A percentile compares a stretch with the other conserved stretches of the same genome.
These are phyloP conservation scores for Tylopilus sp. DNA, from an alignment of 1,284 basidiomycete genomes.

Conservation along the genomic window DNA sequence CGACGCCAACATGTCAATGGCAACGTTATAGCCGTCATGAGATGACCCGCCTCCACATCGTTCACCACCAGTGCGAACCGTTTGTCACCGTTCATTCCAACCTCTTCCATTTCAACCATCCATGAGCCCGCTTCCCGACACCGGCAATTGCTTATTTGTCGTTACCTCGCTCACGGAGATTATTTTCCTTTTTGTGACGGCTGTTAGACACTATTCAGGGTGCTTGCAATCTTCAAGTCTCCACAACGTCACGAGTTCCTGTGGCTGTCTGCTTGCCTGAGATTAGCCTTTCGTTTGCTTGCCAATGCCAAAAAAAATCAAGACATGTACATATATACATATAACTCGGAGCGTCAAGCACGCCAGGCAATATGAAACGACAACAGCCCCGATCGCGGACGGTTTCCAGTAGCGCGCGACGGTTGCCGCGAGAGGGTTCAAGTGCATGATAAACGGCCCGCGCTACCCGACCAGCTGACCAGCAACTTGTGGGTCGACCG, in stretches of 20 bases:
- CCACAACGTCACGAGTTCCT: constrained; percentile 14
- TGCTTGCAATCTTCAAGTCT: neutral
- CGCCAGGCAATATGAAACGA: constrained; percentile 1
- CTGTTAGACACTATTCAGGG: neutral
- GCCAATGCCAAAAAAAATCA: constrained; percentile 5
- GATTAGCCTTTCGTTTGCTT: constrained; percentile 10
- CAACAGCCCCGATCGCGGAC: constrained; percentile 2
- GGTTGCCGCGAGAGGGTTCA: neutral
- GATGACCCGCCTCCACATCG: neutral
- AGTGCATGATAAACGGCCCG: neutral
- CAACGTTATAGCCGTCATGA: constrained; percentile 4
- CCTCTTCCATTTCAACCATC: constrained; percentile 8
- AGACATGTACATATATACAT: constrained; percentile 1
- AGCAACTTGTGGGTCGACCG: too few relatives aligned
- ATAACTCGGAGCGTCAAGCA: neutral
- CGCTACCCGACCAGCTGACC: neutral
- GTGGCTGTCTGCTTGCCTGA: constrained; percentile 3
- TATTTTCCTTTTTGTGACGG: constrained; percentile 6
- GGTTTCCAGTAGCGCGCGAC: constrained; percentile 9
- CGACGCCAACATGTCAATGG: constrained; percentile 13
- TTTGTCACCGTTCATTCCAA: constrained; percentile 11
- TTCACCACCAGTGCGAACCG: too few relatives aligned
- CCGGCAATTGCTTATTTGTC: neutral
- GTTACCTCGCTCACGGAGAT: constrained; percentile 4
- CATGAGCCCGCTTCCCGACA: neutral